A percentile compares a stretch with the other conserved stretches of the same genome.
These are phyloP conservation scores for Sabuloglossum arenarium DNA, from an alignment of 495 filamentous ascomycete species.

Conservation along the genomic window DNA sequence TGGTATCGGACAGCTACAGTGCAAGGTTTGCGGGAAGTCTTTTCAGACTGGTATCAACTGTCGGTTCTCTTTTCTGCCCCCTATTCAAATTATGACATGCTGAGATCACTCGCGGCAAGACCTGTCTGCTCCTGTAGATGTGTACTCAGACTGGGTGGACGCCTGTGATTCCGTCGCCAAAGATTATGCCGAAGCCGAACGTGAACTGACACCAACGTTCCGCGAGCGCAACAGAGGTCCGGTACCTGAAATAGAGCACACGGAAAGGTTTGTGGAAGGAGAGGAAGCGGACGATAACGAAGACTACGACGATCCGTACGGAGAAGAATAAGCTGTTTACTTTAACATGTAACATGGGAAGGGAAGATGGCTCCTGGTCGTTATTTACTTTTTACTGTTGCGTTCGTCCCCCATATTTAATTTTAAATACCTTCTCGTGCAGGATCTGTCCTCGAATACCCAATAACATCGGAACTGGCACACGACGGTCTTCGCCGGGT, in stretches of 20 bases:
- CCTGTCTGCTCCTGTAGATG: slow-evolving; percentile 75
- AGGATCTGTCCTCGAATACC: too few relatives aligned
- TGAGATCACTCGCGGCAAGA: slow-evolving; percentile 24
- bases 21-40: slow-evolving; percentile 81
- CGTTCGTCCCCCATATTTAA: too few relatives aligned
- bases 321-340: neutral
- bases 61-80: slow-evolving; percentile 23
- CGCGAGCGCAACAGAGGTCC: neutral
- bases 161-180: slow-evolving; percentile 72
- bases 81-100: neutral
- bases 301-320: slow-evolving; percentile 16
- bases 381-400: too few relatives aligned
- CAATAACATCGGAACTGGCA: too few relatives aligned
- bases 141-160: slow-evolving; percentile 97
- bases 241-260: neutral
- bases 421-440: too few relatives aligned
- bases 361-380: too few relatives aligned
- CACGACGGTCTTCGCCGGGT: slow-evolving; percentile 83
- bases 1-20: slow-evolving; percentile 61
- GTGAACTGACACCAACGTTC: neutral
- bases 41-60: slow-evolving; percentile 89
- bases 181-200: slow-evolving; percentile 13
- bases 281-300: slow-evolving; percentile 13
- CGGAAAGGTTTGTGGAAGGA: slow-evolving; percentile 10
- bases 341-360: neutral